Evolutionary conservation across 106 monocot genomes (phyloP).

Genomic region (Dioscorea dumetorum): DNA sequence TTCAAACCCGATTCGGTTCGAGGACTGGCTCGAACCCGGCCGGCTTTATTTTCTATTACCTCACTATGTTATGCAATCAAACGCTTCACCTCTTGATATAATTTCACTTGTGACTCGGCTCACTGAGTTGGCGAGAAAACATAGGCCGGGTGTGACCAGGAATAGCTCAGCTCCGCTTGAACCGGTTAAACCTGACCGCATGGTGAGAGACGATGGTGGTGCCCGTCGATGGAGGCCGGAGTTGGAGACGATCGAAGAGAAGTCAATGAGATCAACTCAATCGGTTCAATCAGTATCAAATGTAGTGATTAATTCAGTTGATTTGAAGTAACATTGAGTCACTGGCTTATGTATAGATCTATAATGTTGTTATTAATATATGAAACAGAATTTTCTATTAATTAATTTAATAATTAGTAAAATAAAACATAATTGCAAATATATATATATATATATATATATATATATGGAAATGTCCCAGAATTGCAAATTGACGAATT

Average conservation of each 20-base stretch:
- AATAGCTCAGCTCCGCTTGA: neutral
- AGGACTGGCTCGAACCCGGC: conserved; percentile 51
- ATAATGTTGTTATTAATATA: too few species aligned
- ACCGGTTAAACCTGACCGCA: conserved; percentile 2
- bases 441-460: too few species aligned
- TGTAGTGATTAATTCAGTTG: too few species aligned
- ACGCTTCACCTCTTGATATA: conserved; percentile 44
- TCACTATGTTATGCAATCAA: conserved; percentile 38
- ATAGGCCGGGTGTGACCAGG: neutral
- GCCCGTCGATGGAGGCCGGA: conserved; percentile 48
- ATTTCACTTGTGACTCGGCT: conserved; percentile 44
- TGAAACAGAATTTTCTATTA: too few species aligned
- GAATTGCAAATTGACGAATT: too few species aligned
- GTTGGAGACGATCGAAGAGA: conserved; percentile 70
- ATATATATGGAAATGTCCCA: too few species aligned
- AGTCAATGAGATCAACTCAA: conserved; percentile 20
- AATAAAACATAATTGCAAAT: too few species aligned
- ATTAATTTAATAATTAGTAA: too few species aligned
- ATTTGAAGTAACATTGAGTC: too few species aligned
- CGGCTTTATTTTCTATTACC: conserved; percentile 75
- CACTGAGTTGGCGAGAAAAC: conserved; percentile 32
- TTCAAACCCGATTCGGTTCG: conserved; percentile 20
- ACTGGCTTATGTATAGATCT: too few species aligned
- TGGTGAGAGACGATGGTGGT: neutral
- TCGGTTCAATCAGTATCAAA: too few species aligned